phyloP scores from a whole-genome alignment of 805 yeast species.

The Dipodascopsis uninucleata region DNA sequence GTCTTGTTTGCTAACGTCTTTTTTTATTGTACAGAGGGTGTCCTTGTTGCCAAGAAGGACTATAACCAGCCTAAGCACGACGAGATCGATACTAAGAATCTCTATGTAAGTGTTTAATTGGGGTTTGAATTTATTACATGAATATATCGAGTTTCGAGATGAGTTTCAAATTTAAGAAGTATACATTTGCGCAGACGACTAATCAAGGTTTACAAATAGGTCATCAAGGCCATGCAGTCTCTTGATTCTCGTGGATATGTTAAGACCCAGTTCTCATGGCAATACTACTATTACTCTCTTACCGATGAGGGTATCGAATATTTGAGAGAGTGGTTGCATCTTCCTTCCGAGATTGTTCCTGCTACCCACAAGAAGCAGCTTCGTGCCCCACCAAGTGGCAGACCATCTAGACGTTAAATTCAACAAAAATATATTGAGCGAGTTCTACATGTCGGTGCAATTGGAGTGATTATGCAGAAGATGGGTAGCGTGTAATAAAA shows the following conservation, averaged over 20 bases:
- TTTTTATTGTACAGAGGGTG: slow-evolving; percentile 71
- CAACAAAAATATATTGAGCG: too few species aligned
- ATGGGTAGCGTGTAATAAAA: too few species aligned
- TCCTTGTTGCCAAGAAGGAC: slow-evolving; percentile 99
- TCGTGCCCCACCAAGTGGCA: slow-evolving; percentile 58
- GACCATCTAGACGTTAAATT: slow-evolving; percentile 5
- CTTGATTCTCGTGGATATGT: slow-evolving; percentile 98
- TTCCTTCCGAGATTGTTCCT: slow-evolving; percentile 98
- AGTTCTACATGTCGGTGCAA: too few species aligned
- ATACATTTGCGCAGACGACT: neutral
- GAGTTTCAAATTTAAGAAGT: neutral
- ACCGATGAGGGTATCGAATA: slow-evolving; percentile 99
- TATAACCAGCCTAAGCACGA: slow-evolving; percentile 91
- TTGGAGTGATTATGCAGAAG: too few species aligned
- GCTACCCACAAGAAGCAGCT: slow-evolving; percentile 94
- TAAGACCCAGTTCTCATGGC: slow-evolving; percentile 99
- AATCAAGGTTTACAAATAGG: slow-evolving; percentile 19
- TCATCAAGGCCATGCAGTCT: slow-evolving; percentile 97
- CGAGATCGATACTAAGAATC: slow-evolving; percentile 96
- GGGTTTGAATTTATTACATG: slow-evolving; percentile 26
- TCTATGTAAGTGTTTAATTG: slow-evolving; percentile 52
- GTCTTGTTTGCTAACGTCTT: neutral
- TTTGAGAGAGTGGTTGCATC: slow-evolving; percentile 96
- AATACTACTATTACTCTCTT: slow-evolving; percentile 99
- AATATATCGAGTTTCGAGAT: neutral